phyloP scores from a whole-genome alignment of 345 rosid genomes.

The Mangifera indica region DNA sequence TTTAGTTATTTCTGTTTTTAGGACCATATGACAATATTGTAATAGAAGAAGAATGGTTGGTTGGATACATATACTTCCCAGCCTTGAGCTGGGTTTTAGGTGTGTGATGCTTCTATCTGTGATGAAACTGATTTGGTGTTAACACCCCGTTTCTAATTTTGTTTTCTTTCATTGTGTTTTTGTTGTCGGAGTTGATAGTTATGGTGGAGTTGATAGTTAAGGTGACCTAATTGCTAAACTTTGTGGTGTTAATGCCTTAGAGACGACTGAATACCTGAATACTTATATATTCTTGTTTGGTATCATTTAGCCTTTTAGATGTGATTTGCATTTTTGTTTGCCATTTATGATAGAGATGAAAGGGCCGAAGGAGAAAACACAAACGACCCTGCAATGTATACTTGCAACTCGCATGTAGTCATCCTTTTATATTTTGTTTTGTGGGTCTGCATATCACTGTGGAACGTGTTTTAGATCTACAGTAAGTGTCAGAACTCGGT shows the following conservation, averaged over 20 bases:
- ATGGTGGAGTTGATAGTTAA: not conserved
- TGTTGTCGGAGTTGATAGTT: not conserved
- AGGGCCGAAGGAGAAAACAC: too few species aligned
- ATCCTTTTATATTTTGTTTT: too few species aligned
- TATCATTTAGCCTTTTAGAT: too few species aligned
- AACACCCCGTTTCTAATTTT: not conserved
- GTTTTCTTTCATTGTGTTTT: not conserved
- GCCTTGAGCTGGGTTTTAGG: slow-evolving; percentile 17
- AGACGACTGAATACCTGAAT: not conserved
- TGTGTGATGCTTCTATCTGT: slow-evolving; percentile 14
- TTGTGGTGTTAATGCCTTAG: not conserved
- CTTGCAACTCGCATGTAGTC: too few species aligned
- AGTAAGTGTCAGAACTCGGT: too few species aligned
- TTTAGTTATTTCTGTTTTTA: slow-evolving; percentile 13
- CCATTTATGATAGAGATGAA: too few species aligned
- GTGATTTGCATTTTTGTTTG: too few species aligned
- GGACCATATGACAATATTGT: slow-evolving; percentile 30
- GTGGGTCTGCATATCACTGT: too few species aligned
- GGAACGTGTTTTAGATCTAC: too few species aligned
- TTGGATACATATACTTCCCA: slow-evolving; percentile 20
- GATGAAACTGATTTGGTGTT: slow-evolving; percentile 19
- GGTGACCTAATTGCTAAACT: not conserved
- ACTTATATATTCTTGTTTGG: too few species aligned
- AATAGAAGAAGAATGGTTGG: slow-evolving; percentile 26
- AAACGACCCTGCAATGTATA: too few species aligned